phyloP scores from a whole-genome alignment of 352 stramenopile genomes.

The Pythium guiyangense region DNA sequence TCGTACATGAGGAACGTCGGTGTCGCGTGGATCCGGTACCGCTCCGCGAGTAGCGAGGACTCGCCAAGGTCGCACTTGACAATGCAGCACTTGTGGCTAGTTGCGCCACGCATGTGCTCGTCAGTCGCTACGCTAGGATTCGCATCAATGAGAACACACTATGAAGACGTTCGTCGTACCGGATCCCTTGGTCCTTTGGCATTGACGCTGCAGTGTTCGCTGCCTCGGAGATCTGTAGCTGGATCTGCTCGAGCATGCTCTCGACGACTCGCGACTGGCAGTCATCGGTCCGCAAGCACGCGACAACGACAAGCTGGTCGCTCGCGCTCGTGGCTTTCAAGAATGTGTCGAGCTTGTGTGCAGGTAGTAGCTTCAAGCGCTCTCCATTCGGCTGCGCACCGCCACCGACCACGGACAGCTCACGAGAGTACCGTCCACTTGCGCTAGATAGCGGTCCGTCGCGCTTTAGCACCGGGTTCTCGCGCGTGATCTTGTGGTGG shows the following conservation, averaged over 20 bases:
- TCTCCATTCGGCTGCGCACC: slow-evolving; percentile 23
- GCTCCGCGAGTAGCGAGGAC: slow-evolving; percentile 43
- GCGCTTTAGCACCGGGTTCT: slow-evolving; percentile 63
- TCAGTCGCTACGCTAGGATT: neutral
- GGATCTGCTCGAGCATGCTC: slow-evolving; percentile 53
- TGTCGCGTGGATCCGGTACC: slow-evolving; percentile 61
- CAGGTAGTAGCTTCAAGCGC: slow-evolving; percentile 32
- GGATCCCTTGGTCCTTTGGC: slow-evolving; percentile 1
- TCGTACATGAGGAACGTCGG: slow-evolving; percentile 74
- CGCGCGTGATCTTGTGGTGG: slow-evolving; percentile 35
- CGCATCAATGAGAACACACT: neutral
- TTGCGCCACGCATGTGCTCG: neutral
- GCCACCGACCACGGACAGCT: slow-evolving; percentile 47
- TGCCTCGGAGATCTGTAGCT: slow-evolving; percentile 21
- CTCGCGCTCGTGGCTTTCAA: slow-evolving; percentile 26
- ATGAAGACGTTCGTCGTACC: slow-evolving; percentile 1
- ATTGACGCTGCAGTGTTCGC: neutral
- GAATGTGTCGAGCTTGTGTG: slow-evolving; percentile 42
- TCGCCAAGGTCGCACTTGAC: slow-evolving; percentile 76
- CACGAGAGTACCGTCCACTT: slow-evolving; percentile 70
- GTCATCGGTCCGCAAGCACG: slow-evolving; percentile 67
- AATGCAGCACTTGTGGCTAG: slow-evolving; percentile 38
- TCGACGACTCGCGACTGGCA: slow-evolving; percentile 45
- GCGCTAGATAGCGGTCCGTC: slow-evolving; percentile 53
- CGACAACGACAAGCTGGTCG: slow-evolving; percentile 61